A percentile compares a stretch with the other conserved stretches of the same genome.
phyloP scores from a whole-genome alignment of 2,329 filamentous ascomycete genomes.

The Bisporella sp. region DNA sequence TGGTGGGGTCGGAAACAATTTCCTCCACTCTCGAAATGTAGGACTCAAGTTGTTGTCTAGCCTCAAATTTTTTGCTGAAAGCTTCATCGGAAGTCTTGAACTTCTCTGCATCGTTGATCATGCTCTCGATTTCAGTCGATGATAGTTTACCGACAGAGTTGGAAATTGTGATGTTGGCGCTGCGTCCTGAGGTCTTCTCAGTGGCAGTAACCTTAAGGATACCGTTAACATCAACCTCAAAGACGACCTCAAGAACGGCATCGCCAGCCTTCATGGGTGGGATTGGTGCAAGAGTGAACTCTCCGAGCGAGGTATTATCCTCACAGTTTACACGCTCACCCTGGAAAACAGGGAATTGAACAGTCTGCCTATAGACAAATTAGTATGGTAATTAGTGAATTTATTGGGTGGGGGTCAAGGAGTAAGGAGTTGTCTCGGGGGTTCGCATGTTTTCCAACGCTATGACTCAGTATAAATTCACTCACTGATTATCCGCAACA shows the following conservation, averaged over 20 bases:
- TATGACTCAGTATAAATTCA: too few relatives aligned
- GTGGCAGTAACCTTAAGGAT: slow-evolving; percentile 99
- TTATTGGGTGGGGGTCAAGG: too few relatives aligned
- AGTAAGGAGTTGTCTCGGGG: too few relatives aligned
- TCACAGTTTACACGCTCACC: slow-evolving; percentile 97
- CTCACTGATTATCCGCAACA: slow-evolving; percentile 35
- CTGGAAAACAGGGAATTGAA: slow-evolving; percentile 90
- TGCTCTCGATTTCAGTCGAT: slow-evolving; percentile 89
- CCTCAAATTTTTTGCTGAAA: slow-evolving; percentile 99
- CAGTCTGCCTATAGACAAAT: slow-evolving; percentile 62
- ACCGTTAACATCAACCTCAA: slow-evolving; percentile 99
- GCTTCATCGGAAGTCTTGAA: slow-evolving; percentile 98
- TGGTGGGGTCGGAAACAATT: slow-evolving; percentile 92
- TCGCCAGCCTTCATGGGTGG: slow-evolving; percentile 77
- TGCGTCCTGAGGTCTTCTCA: slow-evolving; percentile 97
- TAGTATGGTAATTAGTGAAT: neutral
- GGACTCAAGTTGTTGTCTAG: slow-evolving; percentile 97
- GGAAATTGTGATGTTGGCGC: slow-evolving; percentile 98
- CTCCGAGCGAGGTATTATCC: slow-evolving; percentile 95
- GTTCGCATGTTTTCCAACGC: too few relatives aligned
- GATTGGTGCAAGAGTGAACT: slow-evolving; percentile 89
- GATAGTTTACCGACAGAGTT: slow-evolving; percentile 99
- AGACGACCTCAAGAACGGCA: slow-evolving; percentile 93
- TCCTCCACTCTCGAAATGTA: slow-evolving; percentile 99
- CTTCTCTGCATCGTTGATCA: slow-evolving; percentile 95